Evolutionary conservation across 2,329 filamentous ascomycete species (phyloP).

Genomic region (Trichoderma sp.): DNA sequence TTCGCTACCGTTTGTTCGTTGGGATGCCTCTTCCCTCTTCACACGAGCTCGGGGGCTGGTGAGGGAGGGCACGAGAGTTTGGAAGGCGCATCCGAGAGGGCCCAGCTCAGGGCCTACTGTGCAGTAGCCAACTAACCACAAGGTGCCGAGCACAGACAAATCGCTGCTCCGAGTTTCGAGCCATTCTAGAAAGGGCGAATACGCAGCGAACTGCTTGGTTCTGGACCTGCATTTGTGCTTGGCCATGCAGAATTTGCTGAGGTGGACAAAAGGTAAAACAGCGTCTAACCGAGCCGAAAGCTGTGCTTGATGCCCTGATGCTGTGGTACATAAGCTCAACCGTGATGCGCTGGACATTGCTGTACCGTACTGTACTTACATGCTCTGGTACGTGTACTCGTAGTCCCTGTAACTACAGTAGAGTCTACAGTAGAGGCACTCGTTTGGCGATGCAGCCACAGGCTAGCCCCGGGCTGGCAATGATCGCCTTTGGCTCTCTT

Average conservation of each 20-base stretch:
- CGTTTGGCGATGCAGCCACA: not conserved
- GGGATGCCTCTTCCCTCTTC: not conserved
- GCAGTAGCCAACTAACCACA: not conserved
- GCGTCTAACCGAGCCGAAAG: not conserved
- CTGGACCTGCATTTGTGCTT: not conserved
- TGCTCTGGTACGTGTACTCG: not conserved
- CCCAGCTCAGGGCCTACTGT: no score
- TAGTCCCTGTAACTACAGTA: not conserved
- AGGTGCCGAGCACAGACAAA: not conserved
- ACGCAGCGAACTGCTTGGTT: not conserved
- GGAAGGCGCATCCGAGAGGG: not conserved
- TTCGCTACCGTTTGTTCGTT: not conserved
- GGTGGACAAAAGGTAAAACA: not conserved
- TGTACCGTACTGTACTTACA: not conserved
- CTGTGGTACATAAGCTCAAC: not conserved
- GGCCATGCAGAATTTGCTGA: not conserved
- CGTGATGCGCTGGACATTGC: no score
- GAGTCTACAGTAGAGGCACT: not conserved
- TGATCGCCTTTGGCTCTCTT: not conserved
- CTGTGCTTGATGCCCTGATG: not conserved
- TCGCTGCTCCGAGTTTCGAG: not conserved
- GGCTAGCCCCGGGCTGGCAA: not conserved
- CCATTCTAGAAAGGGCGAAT: not conserved
- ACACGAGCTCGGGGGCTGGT: not conserved
- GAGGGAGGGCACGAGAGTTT: constrained; percentile 1